Evolutionary conservation across 257 asterid genomes (phyloP).

Genomic region (Parsonsia alboflavescens): DNA sequence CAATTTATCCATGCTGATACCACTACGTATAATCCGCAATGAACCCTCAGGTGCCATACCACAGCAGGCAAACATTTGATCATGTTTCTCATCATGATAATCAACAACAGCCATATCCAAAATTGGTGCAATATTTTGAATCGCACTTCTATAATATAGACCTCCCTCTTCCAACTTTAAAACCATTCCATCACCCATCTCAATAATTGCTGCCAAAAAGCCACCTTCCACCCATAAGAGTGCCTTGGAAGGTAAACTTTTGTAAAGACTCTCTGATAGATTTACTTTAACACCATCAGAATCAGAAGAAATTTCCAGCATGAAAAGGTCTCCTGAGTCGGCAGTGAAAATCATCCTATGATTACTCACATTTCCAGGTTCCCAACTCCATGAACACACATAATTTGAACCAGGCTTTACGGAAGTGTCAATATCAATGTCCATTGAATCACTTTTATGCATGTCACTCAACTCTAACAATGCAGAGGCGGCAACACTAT

Average conservation of each 20-base stretch:
- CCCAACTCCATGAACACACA: conserved; percentile 97
- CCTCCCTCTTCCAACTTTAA: conserved; percentile 68
- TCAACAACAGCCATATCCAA: conserved; percentile 87
- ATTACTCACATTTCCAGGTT: conserved; percentile 46
- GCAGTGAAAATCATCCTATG: conserved; percentile 77
- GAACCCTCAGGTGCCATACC: conserved; percentile 96
- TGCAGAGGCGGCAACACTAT: conserved; percentile 95
- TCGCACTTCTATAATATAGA: conserved; percentile 61
- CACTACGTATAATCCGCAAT: conserved; percentile 79
- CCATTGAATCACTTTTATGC: conserved; percentile 83
- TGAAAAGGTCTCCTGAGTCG: conserved; percentile 81
- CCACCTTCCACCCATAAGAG: conserved; percentile 86
- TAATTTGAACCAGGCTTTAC: conserved; percentile 63
- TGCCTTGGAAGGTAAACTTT: conserved; percentile 64
- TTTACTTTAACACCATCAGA: conserved; percentile 54
- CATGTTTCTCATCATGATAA: conserved; percentile 70
- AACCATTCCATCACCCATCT: conserved; percentile 97
- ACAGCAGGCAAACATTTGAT: conserved; percentile 97
- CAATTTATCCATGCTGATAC: conserved; percentile 86
- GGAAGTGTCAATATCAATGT: conserved; percentile 55
- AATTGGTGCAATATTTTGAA: conserved; percentile 89
- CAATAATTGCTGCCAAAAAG: conserved; percentile 71
- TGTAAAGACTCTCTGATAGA: conserved; percentile 80
- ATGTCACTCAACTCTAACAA: conserved; percentile 89
- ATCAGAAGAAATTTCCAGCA: conserved; percentile 65